Base-by-base conservation (phyloP, 2,329 filamentous ascomycete species). In the Fusarium stilboides region DNA sequence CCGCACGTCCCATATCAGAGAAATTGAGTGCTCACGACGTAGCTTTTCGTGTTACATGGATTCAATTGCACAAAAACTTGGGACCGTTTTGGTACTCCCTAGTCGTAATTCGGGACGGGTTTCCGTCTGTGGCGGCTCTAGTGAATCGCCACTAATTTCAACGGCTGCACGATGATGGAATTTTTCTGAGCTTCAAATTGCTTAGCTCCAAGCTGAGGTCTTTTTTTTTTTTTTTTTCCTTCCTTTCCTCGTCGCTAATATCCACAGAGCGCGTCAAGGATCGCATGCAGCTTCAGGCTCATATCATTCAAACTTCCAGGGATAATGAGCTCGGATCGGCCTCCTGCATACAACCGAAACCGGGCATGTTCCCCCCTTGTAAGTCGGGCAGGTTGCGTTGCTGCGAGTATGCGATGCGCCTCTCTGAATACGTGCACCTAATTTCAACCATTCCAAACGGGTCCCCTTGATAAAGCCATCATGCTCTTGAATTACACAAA, bases 161-260 rank as follows among this genome's bases (percentile, higher is more conserved):
- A 70, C 67, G 67, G 67, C 67, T 69, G 66, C 67, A 69, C 53
- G 14, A 69, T 70, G 66, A 69, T 69, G 66, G 66, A 70, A 63
- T 68, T 56, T 19, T 19, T 28, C 40, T 28, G 24, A 40, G 34
- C 53, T 57, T 42, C 42, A 44, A 24, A 20, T 40, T 49, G 39
- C 39, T 45, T 62, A 56, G 55, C 55, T 60, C 50, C 33, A 20
- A 54, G 17, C 40, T 46, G n/a, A 33, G 20, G n/a, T 57, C 44
- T 50, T 26, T 26, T 9, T 28, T 9, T 34, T 26, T 17, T 39
- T 33, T 34, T 39, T 15, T 12, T 34, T 33, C n/a, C 31, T 4
- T 33, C 31, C 19, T 33, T n/a, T 45, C 15, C 37, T 34, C 24
- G 28, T 34, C 24, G 28, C 34, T 14, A 8, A 55, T 55, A 42